Conservation (phyloP, 176 grass and related monocot species). For the Elymus sibiricus region DNA sequence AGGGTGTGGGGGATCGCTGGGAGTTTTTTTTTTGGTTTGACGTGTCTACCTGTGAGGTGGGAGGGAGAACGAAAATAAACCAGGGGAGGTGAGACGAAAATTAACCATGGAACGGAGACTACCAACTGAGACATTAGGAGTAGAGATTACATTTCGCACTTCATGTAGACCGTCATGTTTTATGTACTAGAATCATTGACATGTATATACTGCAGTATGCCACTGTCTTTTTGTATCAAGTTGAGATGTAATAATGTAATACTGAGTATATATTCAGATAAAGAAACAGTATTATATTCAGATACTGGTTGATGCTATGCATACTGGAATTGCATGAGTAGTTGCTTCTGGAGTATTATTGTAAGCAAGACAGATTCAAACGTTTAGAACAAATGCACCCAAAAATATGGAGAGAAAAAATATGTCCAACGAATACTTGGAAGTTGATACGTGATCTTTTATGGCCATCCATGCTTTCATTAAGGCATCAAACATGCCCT, state of each 20-base stretch:
- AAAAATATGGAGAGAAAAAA: not conserved
- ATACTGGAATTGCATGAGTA: not conserved
- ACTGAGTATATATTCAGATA: not conserved
- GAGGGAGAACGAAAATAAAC: too few species aligned
- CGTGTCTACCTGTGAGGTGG: too few species aligned
- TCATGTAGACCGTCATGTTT: not conserved
- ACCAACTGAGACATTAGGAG: too few species aligned
- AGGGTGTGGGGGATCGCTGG: too few species aligned
- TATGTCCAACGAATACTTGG: not conserved
- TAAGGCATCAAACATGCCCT: not conserved
- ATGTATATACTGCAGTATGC: conserved; percentile 22
- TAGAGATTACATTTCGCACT: not conserved
- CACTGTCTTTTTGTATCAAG: not conserved
- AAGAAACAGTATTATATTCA: not conserved
- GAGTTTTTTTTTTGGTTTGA: too few species aligned
- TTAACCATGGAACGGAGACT: too few species aligned
- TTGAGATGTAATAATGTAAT: conserved; percentile 3
- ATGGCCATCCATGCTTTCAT: not conserved
- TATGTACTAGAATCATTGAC: not conserved
- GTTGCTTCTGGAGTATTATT: not conserved
- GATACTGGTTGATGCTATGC: not conserved
- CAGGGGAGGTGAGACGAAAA: too few species aligned
- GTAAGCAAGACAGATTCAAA: not conserved
- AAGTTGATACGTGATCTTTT: not conserved
- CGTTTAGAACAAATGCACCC: not conserved